Evolutionary conservation across 495 filamentous ascomycete species (phyloP), one percentile per base, ranked within the genome.

Genomic region (Lasiosphaeriaceae sp.): DNA sequence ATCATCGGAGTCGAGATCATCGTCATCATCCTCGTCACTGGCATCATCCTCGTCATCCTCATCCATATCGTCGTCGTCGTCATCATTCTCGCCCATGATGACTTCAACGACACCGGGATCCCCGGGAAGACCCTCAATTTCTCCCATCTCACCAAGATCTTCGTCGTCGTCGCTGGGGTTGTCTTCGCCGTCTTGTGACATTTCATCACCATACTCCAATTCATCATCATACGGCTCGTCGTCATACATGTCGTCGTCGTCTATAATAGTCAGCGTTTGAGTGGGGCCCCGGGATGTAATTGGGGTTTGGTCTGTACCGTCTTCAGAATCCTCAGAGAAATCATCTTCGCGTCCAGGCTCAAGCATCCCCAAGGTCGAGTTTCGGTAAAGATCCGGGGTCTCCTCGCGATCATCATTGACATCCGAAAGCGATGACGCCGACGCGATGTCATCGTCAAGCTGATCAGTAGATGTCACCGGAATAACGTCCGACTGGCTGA

Each of bases 351-450:
- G 81, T 57, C 84, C 83, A 58, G 88, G 89, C 66, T 97, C 94
- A 56, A 96, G 84, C 84, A 99, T 92, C 37, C 95, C 95, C 31
- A 99, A 79, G 4, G 95, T 90, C 3, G 94, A 97, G 66, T 97
- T 96, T 41, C 94, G 86, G 74, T 96, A 97, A 8, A 99, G 83
- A 75, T 99, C 95, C 20, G 94, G 94, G 8, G 95, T 97, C 67
- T 97, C 93, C 69, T 97, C 94, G 19, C 95, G 89, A 55, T 90
- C 87, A 63, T 92, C 89, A 29, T 92, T 90, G 31, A 89, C 75
- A 51, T 96, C 90, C 8, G 91, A 95, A 44, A 95, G 83, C 0
- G 94, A 97, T 11, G 92, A 92, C 23, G 93, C 86, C 20, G 90
- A 91, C 6, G 87, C 88, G 24, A 96, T 90, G 37, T 96, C 95